Conservation (phyloP, 140 eudicot genomes). For the Cichorium intybus region DNA sequence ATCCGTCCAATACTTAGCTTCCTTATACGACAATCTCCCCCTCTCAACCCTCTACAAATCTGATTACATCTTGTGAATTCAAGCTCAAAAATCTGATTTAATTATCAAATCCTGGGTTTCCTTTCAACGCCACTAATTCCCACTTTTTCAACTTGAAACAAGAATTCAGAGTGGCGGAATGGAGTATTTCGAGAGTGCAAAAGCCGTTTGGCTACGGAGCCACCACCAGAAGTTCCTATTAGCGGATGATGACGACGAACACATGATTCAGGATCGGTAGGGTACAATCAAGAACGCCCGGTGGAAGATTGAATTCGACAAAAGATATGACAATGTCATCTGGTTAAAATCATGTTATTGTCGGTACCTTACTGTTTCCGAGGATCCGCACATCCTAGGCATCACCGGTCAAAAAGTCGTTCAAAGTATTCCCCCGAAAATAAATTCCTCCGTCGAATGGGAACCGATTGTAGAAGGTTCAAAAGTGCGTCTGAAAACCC, state of each 20-base stretch:
- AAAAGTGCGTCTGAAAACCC: constrained; percentile 38
- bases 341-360: constrained; percentile 51
- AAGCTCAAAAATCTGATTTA: background rate
- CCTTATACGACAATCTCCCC: background rate
- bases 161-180: constrained; percentile 24
- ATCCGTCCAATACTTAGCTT: no score
- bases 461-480: constrained; percentile 53
- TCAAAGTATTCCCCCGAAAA: constrained; percentile 34
- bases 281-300: constrained; percentile 31
- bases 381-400: constrained; percentile 52
- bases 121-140: background rate
- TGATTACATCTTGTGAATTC: background rate
- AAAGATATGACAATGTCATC: constrained; percentile 41
- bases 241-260: constrained; percentile 56
- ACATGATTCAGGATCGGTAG: constrained; percentile 59
- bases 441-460: constrained; percentile 51
- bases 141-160: constrained; percentile 6
- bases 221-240: constrained; percentile 60
- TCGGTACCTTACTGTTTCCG: constrained; percentile 58
- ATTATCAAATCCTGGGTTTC: background rate
- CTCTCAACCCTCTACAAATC: constrained; percentile 3
- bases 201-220: constrained; percentile 56
- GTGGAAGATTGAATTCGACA: constrained; percentile 65
- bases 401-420: constrained; percentile 56
- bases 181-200: constrained; percentile 66